Base-by-base conservation (phyloP, 2,329 filamentous ascomycete genomes). In the Colletotrichum karsti region DNA sequence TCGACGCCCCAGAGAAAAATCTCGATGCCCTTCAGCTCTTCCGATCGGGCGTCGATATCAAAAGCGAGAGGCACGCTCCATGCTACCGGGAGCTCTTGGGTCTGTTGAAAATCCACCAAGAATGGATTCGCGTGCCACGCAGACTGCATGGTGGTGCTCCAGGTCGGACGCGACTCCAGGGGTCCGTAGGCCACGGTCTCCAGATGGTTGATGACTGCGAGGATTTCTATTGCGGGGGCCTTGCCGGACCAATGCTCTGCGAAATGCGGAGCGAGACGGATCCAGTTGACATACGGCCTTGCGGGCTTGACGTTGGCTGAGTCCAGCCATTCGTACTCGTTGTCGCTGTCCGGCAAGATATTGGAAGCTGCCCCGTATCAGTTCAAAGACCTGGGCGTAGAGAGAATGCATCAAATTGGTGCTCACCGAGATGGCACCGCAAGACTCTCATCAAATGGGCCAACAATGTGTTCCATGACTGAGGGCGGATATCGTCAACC, bases 271-370 rank as follows among this genome's bases (percentile, higher is more conserved):
- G n/a, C 15, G 26, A 30, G 4, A n/a, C 26, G 26, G 8, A 60
- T 37, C 62, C 55, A 65, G n/a, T 65, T 55, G 22, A 65, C 55
- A 15, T 51, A 60, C 0, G 55, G 62, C 22, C 28, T 50, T 3
- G 28, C 3, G 2, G 5, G 9, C n/a, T 13, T 3, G 35, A 30
- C 1, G 12, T 28, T 22, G n/a, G 26, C 1, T 7, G 15, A 22
- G 37, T 10, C 7, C 3, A 65, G 37, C 37, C 56, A 65, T 8
- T n/a, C 12, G 37, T 65, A 60, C 26, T 57, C 9, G 15, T 53
- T 9, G 9, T 35, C 28, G 35, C 8, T 20, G 7, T 65, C 20
- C 13, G 35, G 22, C 28, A 39, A 24, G 13, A 50, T 59, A 10
- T 65, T 33, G 12, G 24, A 65, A 4, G 55, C 37, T 65, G 7